Evolutionary conservation across 2,329 filamentous ascomycete genomes (phyloP).

Genomic region (Alternaria burnsii): DNA sequence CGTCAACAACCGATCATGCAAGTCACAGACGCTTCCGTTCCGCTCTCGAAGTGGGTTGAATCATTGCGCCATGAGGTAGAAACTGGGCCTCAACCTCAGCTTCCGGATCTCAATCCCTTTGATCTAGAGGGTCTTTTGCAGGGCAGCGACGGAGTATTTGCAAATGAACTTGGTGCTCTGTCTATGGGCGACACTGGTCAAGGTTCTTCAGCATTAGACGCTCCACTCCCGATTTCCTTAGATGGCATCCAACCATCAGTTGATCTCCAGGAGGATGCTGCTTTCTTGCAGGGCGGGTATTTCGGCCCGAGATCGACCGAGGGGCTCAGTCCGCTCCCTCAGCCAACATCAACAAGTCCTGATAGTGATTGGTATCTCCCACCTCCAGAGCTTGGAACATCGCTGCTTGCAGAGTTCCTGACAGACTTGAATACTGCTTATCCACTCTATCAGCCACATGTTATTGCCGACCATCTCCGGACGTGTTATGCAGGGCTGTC

Average conservation of each 20-base stretch:
- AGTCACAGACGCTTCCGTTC: conserved; percentile 20
- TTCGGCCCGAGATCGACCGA: conserved; percentile 11
- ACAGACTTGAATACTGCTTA: conserved; percentile 37
- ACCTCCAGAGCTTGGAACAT: conserved; percentile 32
- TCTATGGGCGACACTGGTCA: neutral
- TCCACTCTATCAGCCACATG: conserved; percentile 32
- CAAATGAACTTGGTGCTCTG: neutral
- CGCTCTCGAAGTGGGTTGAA: conserved; percentile 28
- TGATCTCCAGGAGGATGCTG: conserved; percentile 25
- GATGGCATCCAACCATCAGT: conserved; percentile 16
- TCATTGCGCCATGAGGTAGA: conserved; percentile 33
- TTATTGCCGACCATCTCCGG: conserved; percentile 33
- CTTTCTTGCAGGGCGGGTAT: conserved; percentile 22
- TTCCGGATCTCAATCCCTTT: conserved; percentile 21
- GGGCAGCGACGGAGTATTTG: neutral
- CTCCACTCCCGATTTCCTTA: neutral
- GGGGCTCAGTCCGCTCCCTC: neutral
- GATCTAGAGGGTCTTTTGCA: conserved; percentile 12
- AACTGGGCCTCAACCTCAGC: conserved; percentile 18
- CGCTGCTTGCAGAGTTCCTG: conserved; percentile 34
- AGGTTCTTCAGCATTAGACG: neutral
- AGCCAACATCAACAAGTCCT: neutral
- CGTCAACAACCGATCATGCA: conserved; percentile 25
- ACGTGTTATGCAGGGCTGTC: conserved; percentile 33
- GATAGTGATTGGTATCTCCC: conserved; percentile 31